A percentile compares a stretch with the other conserved stretches of the same genome.
Evolutionary conservation across 495 filamentous ascomycete species (phyloP).

Genomic region (Neurospora sp.): DNA sequence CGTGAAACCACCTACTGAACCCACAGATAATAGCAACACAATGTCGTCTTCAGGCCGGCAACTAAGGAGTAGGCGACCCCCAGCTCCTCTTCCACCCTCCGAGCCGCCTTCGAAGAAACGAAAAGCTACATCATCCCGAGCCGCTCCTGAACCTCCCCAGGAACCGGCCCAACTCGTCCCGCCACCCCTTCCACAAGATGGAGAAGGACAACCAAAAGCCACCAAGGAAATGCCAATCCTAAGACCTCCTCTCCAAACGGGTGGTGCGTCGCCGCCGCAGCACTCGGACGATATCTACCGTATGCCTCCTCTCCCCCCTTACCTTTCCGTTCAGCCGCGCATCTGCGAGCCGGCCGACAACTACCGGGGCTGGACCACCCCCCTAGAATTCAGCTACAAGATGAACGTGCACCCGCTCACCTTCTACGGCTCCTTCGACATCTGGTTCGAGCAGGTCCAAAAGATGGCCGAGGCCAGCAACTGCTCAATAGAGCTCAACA

Average conservation of each 20-base stretch:
- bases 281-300: not conserved
- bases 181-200: not conserved
- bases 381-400: slow-evolving; percentile 4
- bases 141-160: not conserved
- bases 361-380: not conserved
- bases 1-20: not conserved
- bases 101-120: not conserved
- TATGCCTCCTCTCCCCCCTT: slow-evolving; percentile 5
- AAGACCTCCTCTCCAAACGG: not conserved
- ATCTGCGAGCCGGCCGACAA: slow-evolving; percentile 1
- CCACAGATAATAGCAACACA: not conserved
- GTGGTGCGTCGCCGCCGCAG: not conserved
- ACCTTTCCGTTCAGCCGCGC: not conserved
- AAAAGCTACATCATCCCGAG: not conserved
- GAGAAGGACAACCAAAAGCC: not conserved
- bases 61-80: not conserved
- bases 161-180: not conserved
- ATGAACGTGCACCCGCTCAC: slow-evolving; percentile 8
- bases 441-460: slow-evolving; percentile 10
- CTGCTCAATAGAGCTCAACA: slow-evolving; percentile 8
- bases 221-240: not conserved
- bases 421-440: slow-evolving; percentile 1
- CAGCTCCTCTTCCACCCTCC: not conserved
- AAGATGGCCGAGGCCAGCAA: slow-evolving; percentile 10
- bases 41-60: not conserved